These are phyloP conservation scores for Fremontodendron californicum DNA, from an alignment of 345 rosid species.

Conservation along the genomic window DNA sequence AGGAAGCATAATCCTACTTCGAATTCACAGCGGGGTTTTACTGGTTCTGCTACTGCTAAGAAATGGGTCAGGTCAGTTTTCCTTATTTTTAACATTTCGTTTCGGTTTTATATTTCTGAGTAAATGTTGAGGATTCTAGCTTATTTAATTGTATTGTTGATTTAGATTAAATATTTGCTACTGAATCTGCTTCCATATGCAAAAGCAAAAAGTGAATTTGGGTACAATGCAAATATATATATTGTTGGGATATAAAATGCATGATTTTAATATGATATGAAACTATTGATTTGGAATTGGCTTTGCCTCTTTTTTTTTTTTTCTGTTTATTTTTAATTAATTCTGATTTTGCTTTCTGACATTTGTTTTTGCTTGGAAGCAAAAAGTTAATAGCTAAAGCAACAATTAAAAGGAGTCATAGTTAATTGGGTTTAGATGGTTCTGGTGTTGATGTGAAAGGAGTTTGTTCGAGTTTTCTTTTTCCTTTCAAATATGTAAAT, in stretches of 20 bases:
- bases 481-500: background rate
- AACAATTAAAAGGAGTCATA: background rate
- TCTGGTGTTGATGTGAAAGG: background rate
- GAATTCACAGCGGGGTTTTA: constrained; percentile 24
- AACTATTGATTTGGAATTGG: background rate
- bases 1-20: constrained; percentile 32
- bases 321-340: background rate
- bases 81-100: too few relatives aligned
- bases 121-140: background rate
- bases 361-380: too few relatives aligned
- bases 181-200: background rate
- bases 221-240: background rate
- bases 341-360: background rate
- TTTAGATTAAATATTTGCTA: background rate
- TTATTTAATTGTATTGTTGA: background rate
- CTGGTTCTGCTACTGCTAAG: constrained; percentile 38
- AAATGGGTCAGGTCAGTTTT: constrained; percentile 75
- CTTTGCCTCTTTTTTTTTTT: background rate
- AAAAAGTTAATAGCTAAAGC: too few relatives aligned
- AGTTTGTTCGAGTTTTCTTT: background rate
- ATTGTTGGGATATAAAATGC: background rate
- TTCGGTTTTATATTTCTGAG: background rate
- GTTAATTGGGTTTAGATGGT: background rate
- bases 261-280: background rate
- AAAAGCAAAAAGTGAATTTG: background rate